phyloP scores from a whole-genome alignment of 768 basidiomycete species.

The Mycena crocata region DNA sequence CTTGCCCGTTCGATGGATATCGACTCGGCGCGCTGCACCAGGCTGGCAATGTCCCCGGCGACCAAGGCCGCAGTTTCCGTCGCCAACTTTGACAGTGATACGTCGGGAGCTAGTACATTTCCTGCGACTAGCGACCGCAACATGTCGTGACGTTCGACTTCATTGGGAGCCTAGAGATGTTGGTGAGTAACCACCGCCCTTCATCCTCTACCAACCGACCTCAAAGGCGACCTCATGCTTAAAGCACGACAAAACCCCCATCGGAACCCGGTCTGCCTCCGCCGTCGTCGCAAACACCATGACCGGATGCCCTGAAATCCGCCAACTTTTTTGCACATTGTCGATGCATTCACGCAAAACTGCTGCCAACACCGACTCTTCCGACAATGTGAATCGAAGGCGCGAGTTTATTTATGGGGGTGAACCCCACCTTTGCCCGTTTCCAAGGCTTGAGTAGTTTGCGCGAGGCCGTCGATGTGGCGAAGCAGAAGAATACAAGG shows the following conservation, averaged over 20 bases:
- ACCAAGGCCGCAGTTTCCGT: constrained; percentile 92
- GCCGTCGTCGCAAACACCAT: constrained; percentile 81
- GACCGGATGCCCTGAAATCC: constrained; percentile 73
- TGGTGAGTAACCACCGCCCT: neutral
- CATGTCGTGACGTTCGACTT: constrained; percentile 76
- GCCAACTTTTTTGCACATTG: constrained; percentile 67
- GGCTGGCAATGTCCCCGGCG: constrained; percentile 80
- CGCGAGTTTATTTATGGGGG: neutral
- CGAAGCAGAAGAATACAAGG: constrained; percentile 88
- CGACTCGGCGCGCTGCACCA: constrained; percentile 69
- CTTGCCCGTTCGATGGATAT: constrained; percentile 64
- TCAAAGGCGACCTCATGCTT: constrained; percentile 87
- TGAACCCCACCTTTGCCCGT: constrained; percentile 68
- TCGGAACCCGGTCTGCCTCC: constrained; percentile 73
- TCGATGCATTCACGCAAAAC: constrained; percentile 73
- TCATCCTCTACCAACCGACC: constrained; percentile 51
- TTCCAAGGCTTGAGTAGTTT: constrained; percentile 73
- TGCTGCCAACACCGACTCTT: constrained; percentile 69
- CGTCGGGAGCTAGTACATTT: constrained; percentile 73
- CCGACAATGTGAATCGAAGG: neutral
- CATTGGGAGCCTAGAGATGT: constrained; percentile 76
- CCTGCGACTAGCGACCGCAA: constrained; percentile 58
- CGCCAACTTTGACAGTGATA: constrained; percentile 78
- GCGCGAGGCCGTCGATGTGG: constrained; percentile 82
- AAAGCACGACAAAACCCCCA: constrained; percentile 75